Percentiles rank a stretch among this genome's conserved stretches.
These are phyloP conservation scores for Cordyceps javanica DNA, from an alignment of 2,329 filamentous ascomycete species.

Conservation along the genomic window DNA sequence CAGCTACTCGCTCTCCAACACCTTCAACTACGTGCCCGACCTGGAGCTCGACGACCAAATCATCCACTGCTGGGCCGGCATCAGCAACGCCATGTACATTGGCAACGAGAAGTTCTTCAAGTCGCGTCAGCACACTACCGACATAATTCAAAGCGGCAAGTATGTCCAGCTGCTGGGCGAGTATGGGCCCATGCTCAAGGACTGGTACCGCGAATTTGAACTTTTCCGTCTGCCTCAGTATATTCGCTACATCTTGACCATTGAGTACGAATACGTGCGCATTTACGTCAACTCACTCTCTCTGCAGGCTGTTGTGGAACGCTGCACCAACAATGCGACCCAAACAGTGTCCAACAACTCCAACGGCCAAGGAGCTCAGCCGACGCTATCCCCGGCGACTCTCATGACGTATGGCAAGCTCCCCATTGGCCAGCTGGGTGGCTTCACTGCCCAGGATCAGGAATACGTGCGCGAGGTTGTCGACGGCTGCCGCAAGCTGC, in stretches of 20 bases:
- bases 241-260: conserved; percentile 71
- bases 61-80: conserved; percentile 86
- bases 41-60: conserved; percentile 63
- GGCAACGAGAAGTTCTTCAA: conserved; percentile 86
- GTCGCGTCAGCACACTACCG: conserved; percentile 79
- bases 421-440: conserved; percentile 57
- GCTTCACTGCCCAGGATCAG: conserved; percentile 60
- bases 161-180: conserved; percentile 77
- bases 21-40: conserved; percentile 61
- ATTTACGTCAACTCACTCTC: conserved; percentile 94
- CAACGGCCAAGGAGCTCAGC: conserved; percentile 23
- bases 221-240: conserved; percentile 62
- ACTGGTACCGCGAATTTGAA: conserved; percentile 80
- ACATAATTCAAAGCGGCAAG: conserved; percentile 78
- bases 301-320: conserved; percentile 88
- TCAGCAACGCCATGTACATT: conserved; percentile 86
- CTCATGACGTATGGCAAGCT: conserved; percentile 60
- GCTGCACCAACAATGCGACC: conserved; percentile 71
- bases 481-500: conserved; percentile 68
- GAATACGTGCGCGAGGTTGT: conserved; percentile 72
- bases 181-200: conserved; percentile 69
- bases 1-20: conserved; percentile 49
- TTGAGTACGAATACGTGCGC: conserved; percentile 92
- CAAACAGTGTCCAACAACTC: conserved; percentile 34
- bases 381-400: conserved; percentile 54